Conservation (phyloP, 805 yeast genomes). For the Brettanomyces nanus region DNA sequence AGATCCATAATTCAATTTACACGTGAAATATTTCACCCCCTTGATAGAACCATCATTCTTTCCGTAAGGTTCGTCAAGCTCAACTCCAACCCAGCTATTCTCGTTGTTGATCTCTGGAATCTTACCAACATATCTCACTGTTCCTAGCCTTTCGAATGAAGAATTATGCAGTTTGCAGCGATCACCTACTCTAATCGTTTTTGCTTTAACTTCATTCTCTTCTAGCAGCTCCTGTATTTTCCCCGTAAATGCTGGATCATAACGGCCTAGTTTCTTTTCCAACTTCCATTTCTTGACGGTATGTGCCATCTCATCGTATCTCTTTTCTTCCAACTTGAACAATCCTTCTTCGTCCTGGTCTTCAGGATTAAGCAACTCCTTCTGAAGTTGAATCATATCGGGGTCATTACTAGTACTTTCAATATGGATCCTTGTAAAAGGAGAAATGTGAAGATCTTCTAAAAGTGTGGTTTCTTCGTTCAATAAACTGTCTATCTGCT, state of each 20-base stretch:
- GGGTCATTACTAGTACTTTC: slow-evolving; percentile 48
- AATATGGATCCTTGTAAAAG: slow-evolving; percentile 44
- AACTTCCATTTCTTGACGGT: slow-evolving; percentile 76
- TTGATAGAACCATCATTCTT: slow-evolving; percentile 74
- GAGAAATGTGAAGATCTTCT: slow-evolving; percentile 23
- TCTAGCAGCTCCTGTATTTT: slow-evolving; percentile 18
- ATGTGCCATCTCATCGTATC: slow-evolving; percentile 50
- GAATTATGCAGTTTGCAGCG: slow-evolving; percentile 40
- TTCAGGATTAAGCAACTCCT: slow-evolving; percentile 12
- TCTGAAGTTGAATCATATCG: slow-evolving; percentile 25
- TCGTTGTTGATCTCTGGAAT: slow-evolving; percentile 50
- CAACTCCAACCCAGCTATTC: slow-evolving; percentile 74
- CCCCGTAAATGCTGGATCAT: slow-evolving; percentile 41
- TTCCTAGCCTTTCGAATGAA: slow-evolving; percentile 55
- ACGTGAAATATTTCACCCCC: slow-evolving; percentile 50
- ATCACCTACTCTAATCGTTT: slow-evolving; percentile 35
- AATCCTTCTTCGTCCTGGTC: slow-evolving; percentile 23
- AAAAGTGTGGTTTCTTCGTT: slow-evolving; percentile 16
- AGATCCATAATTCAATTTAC: slow-evolving; percentile 57
- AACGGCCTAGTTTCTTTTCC: slow-evolving; percentile 61
- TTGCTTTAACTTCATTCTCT: slow-evolving; percentile 26
- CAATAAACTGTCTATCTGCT: slow-evolving; percentile 13
- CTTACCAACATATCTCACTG: slow-evolving; percentile 61
- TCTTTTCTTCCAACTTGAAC: slow-evolving; percentile 47
- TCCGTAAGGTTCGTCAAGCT: slow-evolving; percentile 80